Conservation (phyloP, 768 basidiomycete genomes). For the Lentinula sp. region DNA sequence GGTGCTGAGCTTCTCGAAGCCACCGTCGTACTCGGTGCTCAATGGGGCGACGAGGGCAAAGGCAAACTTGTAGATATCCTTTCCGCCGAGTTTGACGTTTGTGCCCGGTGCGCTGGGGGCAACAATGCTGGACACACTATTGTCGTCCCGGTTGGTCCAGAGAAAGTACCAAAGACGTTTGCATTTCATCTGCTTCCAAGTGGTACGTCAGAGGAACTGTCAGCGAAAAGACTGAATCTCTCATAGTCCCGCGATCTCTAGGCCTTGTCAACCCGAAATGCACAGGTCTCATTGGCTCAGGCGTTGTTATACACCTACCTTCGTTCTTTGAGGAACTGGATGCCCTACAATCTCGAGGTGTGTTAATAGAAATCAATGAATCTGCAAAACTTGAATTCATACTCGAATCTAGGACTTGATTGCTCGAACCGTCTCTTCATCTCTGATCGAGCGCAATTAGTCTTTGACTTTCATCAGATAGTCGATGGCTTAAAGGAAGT, state of each 20-base stretch:
- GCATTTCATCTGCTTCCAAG: constrained; percentile 95
- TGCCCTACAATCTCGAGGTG: constrained; percentile 60
- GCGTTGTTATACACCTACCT: constrained; percentile 95
- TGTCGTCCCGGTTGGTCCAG: constrained; percentile 66
- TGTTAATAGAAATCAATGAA: constrained; percentile 38
- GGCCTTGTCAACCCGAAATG: constrained; percentile 77
- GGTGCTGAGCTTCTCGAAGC: constrained; percentile 17
- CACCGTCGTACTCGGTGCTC: constrained; percentile 78
- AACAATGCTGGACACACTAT: constrained; percentile 99
- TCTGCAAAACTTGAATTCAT: neutral
- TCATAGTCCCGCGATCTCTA: constrained; percentile 35
- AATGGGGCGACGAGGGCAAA: constrained; percentile 94
- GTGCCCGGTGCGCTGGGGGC: constrained; percentile 94
- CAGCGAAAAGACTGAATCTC: constrained; percentile 6
- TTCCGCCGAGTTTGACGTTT: constrained; percentile 83
- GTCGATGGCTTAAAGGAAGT: constrained; percentile 98
- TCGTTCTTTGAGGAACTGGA: constrained; percentile 94
- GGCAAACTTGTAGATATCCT: constrained; percentile 98
- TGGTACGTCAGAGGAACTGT: constrained; percentile 38
- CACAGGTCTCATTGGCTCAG: constrained; percentile 83
- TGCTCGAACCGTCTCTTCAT: constrained; percentile 83
- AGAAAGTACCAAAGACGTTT: constrained; percentile 74
- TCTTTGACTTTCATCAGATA: constrained; percentile 99
- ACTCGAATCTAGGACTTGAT: constrained; percentile 59
- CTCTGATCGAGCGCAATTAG: constrained; percentile 94